A percentile compares a stretch with the other conserved stretches of the same genome.
phyloP scores from a whole-genome alignment of 495 filamentous ascomycete genomes.

The Neurospora pannonica region DNA sequence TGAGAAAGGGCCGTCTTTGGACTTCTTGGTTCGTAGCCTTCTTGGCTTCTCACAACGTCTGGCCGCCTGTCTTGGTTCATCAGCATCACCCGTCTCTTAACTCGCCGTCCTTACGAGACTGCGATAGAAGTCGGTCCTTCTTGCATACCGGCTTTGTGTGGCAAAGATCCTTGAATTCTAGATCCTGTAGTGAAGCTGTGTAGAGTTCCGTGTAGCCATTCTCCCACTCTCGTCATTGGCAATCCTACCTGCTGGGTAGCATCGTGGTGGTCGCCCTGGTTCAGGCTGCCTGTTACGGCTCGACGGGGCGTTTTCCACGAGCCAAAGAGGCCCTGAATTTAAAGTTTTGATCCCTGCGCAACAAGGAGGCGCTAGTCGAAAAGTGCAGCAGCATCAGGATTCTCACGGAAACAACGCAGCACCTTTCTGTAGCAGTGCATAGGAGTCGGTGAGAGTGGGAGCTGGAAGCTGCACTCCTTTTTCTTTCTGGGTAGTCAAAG shows the following conservation, averaged over 20 bases:
- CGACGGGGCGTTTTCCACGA: not conserved
- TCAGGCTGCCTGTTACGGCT: not conserved
- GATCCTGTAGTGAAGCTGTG: not conserved
- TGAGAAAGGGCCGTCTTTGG: not conserved
- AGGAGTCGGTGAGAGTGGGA: not conserved
- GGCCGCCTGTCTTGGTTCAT: not conserved
- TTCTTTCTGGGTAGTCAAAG: not conserved
- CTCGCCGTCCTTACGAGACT: not conserved
- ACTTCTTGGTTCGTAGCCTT: not conserved
- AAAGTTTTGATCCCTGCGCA: slow-evolving; percentile 3
- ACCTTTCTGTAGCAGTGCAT: not conserved
- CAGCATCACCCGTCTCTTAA: not conserved
- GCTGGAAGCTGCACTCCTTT: not conserved
- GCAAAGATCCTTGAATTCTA: not conserved
- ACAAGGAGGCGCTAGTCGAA: not conserved
- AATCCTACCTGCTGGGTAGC: slow-evolving; percentile 1
- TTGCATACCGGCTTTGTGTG: not conserved
- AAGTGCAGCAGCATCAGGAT: not conserved
- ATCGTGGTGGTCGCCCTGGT: not conserved
- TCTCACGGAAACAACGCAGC: not conserved
- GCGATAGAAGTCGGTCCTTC: not conserved
- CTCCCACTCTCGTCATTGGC: not conserved
- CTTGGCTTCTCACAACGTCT: not conserved
- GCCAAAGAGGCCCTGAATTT: slow-evolving; percentile 1
- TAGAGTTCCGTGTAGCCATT: not conserved